phyloP scores from a whole-genome alignment of 345 rosid species.

The Citrus reticulata region DNA sequence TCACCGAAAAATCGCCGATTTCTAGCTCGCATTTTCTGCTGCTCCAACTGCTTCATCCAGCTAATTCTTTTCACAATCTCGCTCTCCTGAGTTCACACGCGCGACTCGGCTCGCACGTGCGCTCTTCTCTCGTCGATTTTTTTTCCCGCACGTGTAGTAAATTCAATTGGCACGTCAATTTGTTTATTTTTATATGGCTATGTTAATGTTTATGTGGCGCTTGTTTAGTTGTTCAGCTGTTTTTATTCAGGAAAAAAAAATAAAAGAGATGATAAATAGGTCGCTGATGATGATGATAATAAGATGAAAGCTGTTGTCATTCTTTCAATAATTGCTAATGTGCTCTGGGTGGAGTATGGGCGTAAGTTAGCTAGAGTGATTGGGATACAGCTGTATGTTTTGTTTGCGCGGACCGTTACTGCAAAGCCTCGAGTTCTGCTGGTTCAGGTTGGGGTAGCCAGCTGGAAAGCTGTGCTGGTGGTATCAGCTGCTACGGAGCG shows the following conservation, averaged over 20 bases:
- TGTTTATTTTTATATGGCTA: conserved; percentile 9
- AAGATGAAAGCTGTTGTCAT: neutral
- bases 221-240: neutral
- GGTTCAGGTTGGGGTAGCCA: conserved; percentile 24
- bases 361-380: conserved; percentile 22
- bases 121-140: neutral
- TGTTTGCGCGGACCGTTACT: conserved; percentile 58
- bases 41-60: neutral
- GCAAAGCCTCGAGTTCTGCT: conserved; percentile 19
- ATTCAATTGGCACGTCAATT: conserved; percentile 32
- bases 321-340: neutral
- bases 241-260: neutral
- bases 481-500: neutral
- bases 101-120: neutral
- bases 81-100: conserved; percentile 5
- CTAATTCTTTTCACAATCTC: neutral
- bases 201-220: neutral
- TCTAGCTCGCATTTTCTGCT: conserved; percentile 29
- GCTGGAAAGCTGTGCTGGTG: conserved; percentile 31
- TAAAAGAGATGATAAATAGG: no score
- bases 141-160: conserved; percentile 21
- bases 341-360: conserved; percentile 6
- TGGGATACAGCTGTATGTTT: conserved; percentile 69
- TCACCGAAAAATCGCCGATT: conserved; percentile 71
- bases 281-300: neutral